Evolutionary conservation across 1,139 yeast genomes (phyloP), one percentile per base, ranked within the genome.

Genomic region (Arxiozyma slooffiae): DNA sequence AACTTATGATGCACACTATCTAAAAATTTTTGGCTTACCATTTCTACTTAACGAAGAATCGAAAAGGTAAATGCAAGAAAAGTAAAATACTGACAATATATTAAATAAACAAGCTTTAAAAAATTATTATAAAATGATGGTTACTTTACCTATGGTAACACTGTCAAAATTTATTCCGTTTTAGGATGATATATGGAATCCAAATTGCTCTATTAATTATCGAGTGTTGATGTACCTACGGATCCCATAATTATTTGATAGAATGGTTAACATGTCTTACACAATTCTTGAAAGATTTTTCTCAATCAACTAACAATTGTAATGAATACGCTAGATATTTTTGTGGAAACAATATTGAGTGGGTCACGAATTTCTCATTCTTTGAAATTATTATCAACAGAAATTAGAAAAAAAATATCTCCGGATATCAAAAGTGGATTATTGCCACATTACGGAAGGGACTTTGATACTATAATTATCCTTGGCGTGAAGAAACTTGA

Each of bases 121-220:
- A 8, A 88, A 92, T 1, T 83, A 79, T 56, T 74, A 80, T 58
- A 73, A 86, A 48, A 88, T n/a, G n/a, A n/a, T 88, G 96, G 95
- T 95, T 0, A 78, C 83, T 0, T 71, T 88, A 49, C 95, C 95
- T 0, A 62, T 3, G 78, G 80, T 6, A 58, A 68, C 7, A 60
- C 63, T 14, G 85, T 82, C 2, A 74, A 74, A 44, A 76, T 74
- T 50, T 68, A 75, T 47, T 86, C 74, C 61, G 72, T 80, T 1
- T 71, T 75, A 36, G n/a, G 80, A 78, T 2, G 71, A 76, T 16
- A 70, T 83, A 20, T 88, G 96, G 96, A 94, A 87, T 6, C 96
- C 96, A 0, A 75, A 86, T 7, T 88, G 86, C 1, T 79, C 80
- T 0, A 69, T 88, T 21, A 73, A 82, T 48, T 61, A 76, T 43